These are phyloP conservation scores for Tilletiaria anomala DNA, from an alignment of 1,284 basidiomycete species.

Conservation along the genomic window DNA sequence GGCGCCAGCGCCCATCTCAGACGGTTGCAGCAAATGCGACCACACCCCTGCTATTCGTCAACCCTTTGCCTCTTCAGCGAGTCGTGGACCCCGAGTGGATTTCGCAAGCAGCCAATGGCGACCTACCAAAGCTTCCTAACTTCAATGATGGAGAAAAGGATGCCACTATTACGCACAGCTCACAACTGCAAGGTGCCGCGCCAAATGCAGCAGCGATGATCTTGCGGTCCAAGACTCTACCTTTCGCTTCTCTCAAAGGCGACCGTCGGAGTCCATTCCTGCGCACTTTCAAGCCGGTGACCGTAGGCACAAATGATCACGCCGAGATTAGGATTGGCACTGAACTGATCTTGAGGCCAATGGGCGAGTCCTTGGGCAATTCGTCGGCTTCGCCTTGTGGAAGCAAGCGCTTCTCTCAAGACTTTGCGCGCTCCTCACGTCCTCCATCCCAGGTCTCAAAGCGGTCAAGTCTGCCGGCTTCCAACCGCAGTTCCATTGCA, in stretches of 20 bases:
- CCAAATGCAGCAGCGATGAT: too few species aligned
- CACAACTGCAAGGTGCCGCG: too few species aligned
- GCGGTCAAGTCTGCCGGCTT: slow-evolving; percentile 26
- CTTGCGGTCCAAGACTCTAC: too few species aligned
- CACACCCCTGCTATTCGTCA: slow-evolving; percentile 20
- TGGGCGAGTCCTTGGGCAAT: slow-evolving; percentile 13
- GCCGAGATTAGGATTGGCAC: slow-evolving; percentile 9
- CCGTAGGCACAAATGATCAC: not conserved
- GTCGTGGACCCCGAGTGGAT: slow-evolving; percentile 12
- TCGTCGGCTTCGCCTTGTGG: slow-evolving; percentile 18
- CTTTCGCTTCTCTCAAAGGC: too few species aligned
- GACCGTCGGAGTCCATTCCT: too few species aligned
- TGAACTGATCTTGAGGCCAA: slow-evolving; percentile 16
- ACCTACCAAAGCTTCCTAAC: too few species aligned
- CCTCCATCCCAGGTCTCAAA: slow-evolving; percentile 29
- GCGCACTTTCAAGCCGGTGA: too few species aligned
- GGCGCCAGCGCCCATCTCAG: slow-evolving; percentile 6
- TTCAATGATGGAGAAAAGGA: too few species aligned
- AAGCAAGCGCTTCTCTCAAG: slow-evolving; percentile 27
- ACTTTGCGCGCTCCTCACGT: slow-evolving; percentile 15
- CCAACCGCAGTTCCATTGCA: slow-evolving; percentile 27
- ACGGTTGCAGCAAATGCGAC: slow-evolving; percentile 8
- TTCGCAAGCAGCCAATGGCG: too few species aligned
- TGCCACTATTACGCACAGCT: too few species aligned
- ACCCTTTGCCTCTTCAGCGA: slow-evolving; percentile 22